Evolutionary conservation across 176 grass and related monocot genomes (phyloP), one percentile per base, ranked within the genome.

Genomic region (Saccharum officinarum): DNA sequence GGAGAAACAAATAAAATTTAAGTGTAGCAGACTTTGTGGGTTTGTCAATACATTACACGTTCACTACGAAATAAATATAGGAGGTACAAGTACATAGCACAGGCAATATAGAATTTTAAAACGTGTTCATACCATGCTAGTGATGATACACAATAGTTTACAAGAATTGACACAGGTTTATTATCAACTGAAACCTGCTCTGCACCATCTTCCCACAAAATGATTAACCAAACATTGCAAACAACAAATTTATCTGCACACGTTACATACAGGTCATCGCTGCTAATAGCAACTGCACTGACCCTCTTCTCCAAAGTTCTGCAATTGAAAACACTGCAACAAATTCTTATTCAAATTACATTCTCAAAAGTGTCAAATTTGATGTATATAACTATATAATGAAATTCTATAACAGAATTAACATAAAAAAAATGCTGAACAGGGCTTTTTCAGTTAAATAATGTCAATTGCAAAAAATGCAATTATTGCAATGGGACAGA

Each of bases 91-190:
- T 73, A 73, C n/a, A 80, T 65, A 26, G 8, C 26, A 57, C 2
- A 13, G 25, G 2, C 47, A 34, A 38, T 68, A 42, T 28, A 59
- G 11, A 77, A 83, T 55, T 18, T 25, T 3, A 49, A 66, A 71
- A 25, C 6, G 47, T 79, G 25, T 39, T 12, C 86, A 42, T 88
- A 94, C 97, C 97, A 98, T 93, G 78, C 81, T 91, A 80, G 93
- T 94, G 79, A 98, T 89, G 83, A 95, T 98, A 86, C 91, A 84
- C 93, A 98, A 30, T 98, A 98, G 78, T 92, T 88, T 73, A 91
- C 93, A 31, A 95, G 77, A 92, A 98, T 86, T 17, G 86, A 78
- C 46, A 92, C 71, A 71, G 93, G 83, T 77, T 92, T 91, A 5
- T 75, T 80, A 86, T 92, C 70, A 84, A 85, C 44, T 70, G 72